Evolutionary conservation across 768 basidiomycete genomes (phyloP).

Genomic region (Mycena alexandri): DNA sequence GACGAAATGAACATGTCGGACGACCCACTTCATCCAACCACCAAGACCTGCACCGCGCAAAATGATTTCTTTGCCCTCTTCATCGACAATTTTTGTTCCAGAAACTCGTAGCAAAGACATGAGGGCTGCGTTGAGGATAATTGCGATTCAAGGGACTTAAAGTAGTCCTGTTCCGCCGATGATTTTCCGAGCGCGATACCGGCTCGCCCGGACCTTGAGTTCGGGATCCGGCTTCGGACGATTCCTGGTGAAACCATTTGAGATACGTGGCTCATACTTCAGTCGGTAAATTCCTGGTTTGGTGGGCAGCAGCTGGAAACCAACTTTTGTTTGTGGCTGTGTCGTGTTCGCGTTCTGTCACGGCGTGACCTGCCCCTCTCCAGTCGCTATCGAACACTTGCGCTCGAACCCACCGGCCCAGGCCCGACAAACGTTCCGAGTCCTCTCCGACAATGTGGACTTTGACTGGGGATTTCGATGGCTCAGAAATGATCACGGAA

Average conservation of each 20-base stretch:
- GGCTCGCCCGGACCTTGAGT: not conserved
- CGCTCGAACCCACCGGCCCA: not conserved
- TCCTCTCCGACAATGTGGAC: slow-evolving; percentile 19
- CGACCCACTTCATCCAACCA: slow-evolving; percentile 87
- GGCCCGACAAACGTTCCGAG: slow-evolving; percentile 16
- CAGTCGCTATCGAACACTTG: too few species aligned
- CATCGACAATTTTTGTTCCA: slow-evolving; percentile 72
- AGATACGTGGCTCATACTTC: not conserved
- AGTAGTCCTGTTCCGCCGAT: slow-evolving; percentile 30
- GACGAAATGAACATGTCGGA: slow-evolving; percentile 23
- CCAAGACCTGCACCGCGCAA: slow-evolving; percentile 81
- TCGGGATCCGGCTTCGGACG: not conserved
- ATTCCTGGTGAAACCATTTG: slow-evolving; percentile 7
- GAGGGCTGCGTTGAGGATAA: slow-evolving; percentile 24
- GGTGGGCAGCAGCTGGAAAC: not conserved
- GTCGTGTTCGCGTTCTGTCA: too few species aligned
- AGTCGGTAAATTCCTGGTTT: too few species aligned
- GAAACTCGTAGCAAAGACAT: slow-evolving; percentile 69
- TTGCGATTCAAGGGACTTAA: slow-evolving; percentile 2
- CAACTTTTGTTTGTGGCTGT: too few species aligned
- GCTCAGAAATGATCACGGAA: not conserved
- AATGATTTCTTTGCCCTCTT: slow-evolving; percentile 66
- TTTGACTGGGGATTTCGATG: slow-evolving; percentile 13
- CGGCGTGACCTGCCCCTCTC: too few species aligned
- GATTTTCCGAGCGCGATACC: slow-evolving; percentile 18